Percentiles rank a stretch among this genome's conserved stretches.
phyloP scores from a whole-genome alignment of 129 eudicot species.

The Deinandra increscens region DNA sequence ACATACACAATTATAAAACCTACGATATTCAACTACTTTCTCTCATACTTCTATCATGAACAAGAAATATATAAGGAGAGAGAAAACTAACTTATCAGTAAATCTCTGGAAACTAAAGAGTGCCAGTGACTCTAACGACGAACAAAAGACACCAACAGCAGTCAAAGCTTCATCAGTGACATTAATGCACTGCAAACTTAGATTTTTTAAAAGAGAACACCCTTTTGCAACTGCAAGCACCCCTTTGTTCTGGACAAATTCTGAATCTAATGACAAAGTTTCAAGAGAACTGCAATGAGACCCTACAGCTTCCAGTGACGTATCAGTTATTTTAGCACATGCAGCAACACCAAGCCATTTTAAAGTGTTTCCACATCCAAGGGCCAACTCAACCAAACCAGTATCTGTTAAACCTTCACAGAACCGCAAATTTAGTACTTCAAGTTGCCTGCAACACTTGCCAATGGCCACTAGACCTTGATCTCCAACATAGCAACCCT shows the following conservation, averaged over 20 bases:
- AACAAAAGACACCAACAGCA: constrained; percentile 66
- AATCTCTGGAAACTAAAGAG: constrained; percentile 81
- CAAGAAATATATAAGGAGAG: background rate
- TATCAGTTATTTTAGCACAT: constrained; percentile 82
- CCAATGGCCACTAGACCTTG: constrained; percentile 83
- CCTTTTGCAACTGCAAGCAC: constrained; percentile 77
- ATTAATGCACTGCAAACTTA: constrained; percentile 78
- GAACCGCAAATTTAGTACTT: constrained; percentile 72
- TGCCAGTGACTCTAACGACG: constrained; percentile 63
- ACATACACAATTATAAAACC: constrained; percentile 12
- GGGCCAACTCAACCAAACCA: constrained; percentile 66
- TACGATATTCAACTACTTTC: constrained; percentile 1
- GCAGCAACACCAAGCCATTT: constrained; percentile 91
- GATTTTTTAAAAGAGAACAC: constrained; percentile 55
- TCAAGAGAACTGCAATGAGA: constrained; percentile 71
- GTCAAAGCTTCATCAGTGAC: constrained; percentile 74
- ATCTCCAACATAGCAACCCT: constrained; percentile 94
- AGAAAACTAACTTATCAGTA: constrained; percentile 66
- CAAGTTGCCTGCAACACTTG: constrained; percentile 68
- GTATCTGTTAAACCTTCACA: constrained; percentile 87
- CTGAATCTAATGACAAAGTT: constrained; percentile 68
- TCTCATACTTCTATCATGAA: background rate
- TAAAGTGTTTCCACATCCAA: constrained; percentile 68
- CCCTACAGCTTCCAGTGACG: constrained; percentile 86
- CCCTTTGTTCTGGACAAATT: constrained; percentile 66